These are phyloP conservation scores for Talaromyces verruculosus DNA, from an alignment of 2,329 filamentous ascomycete species.

Conservation along the genomic window DNA sequence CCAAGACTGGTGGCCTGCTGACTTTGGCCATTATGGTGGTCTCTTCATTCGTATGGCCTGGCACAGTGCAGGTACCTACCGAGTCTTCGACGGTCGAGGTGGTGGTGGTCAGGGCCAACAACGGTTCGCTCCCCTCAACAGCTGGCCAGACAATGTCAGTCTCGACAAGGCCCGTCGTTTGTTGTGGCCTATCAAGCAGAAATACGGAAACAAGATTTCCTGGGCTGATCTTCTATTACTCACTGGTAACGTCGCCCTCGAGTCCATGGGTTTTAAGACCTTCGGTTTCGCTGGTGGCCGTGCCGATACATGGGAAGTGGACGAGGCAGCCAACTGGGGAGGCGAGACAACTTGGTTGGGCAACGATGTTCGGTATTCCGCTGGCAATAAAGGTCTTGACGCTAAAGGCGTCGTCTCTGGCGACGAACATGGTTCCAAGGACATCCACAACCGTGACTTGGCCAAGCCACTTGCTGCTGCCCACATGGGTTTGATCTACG, in stretches of 20 bases:
- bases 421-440: slow-evolving; percentile 44
- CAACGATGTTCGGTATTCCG: slow-evolving; percentile 68
- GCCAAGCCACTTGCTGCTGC: slow-evolving; percentile 67
- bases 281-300: slow-evolving; percentile 74
- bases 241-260: slow-evolving; percentile 73
- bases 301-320: slow-evolving; percentile 70
- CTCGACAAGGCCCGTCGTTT: slow-evolving; percentile 79
- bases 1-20: slow-evolving; percentile 78
- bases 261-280: slow-evolving; percentile 72
- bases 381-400: slow-evolving; percentile 50
- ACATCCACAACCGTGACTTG: slow-evolving; percentile 62
- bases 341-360: slow-evolving; percentile 72
- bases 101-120: slow-evolving; percentile 74
- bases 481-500: slow-evolving; percentile 78
- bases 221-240: slow-evolving; percentile 74
- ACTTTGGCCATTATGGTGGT: slow-evolving; percentile 78
- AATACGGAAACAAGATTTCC: slow-evolving; percentile 79
- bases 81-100: slow-evolving; percentile 71
- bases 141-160: slow-evolving; percentile 76
- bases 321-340: slow-evolving; percentile 76
- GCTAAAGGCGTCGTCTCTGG: slow-evolving; percentile 46
- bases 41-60: slow-evolving; percentile 79
- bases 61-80: slow-evolving; percentile 78
- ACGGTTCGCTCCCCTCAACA: slow-evolving; percentile 77
- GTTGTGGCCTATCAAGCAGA: slow-evolving; percentile 79